Percentiles rank a stretch among this genome's conserved stretches.
phyloP scores from a whole-genome alignment of 306 rosid species.

The Carpinus fangiana region DNA sequence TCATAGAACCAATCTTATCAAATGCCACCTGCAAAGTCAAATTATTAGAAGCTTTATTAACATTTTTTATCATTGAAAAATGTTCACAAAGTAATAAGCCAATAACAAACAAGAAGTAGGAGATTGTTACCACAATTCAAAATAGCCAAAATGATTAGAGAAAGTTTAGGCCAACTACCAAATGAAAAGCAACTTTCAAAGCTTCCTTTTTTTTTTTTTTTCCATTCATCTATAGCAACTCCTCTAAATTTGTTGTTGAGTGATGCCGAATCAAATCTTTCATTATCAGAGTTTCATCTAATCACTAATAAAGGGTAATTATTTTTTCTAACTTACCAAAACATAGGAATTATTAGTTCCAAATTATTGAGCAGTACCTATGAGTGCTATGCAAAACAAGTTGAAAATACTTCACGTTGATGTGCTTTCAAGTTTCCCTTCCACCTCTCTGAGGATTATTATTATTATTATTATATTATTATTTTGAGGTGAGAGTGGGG shows the following conservation, averaged over 20 bases:
- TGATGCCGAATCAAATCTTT: not conserved
- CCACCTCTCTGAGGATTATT: not conserved
- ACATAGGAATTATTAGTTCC: not conserved
- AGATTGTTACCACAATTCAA: not conserved
- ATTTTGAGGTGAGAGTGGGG: too few species aligned
- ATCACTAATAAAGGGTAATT: not conserved
- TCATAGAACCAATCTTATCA: slow-evolving; percentile 91
- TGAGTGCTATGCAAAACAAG: not conserved
- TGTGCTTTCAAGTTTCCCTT: not conserved
- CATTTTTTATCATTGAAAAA: not conserved
- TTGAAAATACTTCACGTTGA: not conserved
- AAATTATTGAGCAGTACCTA: not conserved
- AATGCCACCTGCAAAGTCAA: slow-evolving; percentile 80
- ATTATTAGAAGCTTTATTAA: not conserved
- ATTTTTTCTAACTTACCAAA: not conserved
- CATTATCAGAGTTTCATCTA: not conserved
- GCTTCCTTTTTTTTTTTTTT: not conserved
- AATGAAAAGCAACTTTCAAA: not conserved
- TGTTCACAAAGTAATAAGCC: not conserved
- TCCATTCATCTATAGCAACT: not conserved
- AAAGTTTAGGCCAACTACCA: not conserved
- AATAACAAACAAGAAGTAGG: not conserved
- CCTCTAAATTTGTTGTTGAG: not conserved
- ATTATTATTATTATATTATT: too few species aligned
- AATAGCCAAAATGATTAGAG: not conserved